These are phyloP conservation scores for Arachis monticola DNA, from an alignment of 331 rosid species.

Conservation along the genomic window DNA sequence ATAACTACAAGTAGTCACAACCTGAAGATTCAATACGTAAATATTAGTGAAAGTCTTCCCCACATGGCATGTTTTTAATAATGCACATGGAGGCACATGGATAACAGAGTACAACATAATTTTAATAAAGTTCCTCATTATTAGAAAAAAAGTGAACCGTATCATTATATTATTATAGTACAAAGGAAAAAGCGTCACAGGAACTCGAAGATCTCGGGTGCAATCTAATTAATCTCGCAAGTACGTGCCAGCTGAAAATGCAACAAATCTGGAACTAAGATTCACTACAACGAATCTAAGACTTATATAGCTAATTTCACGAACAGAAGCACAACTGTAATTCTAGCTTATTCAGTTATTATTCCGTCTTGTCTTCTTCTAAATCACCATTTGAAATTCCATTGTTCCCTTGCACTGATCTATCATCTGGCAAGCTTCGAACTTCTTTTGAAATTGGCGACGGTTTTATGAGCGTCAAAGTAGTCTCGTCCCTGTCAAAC, in stretches of 20 bases:
- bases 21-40: not conserved
- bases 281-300: conserved; percentile 22
- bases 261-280: conserved; percentile 29
- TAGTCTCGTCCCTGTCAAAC: conserved; percentile 83
- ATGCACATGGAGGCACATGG: conserved; percentile 30
- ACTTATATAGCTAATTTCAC: conserved; percentile 23
- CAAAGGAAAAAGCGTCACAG: not conserved
- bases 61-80: conserved; percentile 27
- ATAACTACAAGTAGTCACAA: no score
- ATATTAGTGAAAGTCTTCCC: conserved; percentile 22
- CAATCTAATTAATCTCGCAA: conserved; percentile 32
- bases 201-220: conserved; percentile 26
- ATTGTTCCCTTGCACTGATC: conserved; percentile 49
- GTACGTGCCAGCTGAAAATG: conserved; percentile 21
- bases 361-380: conserved; percentile 92
- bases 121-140: conserved; percentile 26
- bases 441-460: conserved; percentile 68
- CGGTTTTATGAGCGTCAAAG: conserved; percentile 85
- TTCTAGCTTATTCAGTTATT: conserved; percentile 11
- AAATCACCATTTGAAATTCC: conserved; percentile 60
- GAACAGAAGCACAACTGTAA: conserved; percentile 21
- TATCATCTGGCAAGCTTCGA: conserved; percentile 53
- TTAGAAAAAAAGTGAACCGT: conserved; percentile 19
- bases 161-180: conserved; percentile 19
- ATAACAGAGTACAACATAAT: conserved; percentile 18